Base-by-base conservation (phyloP, 1,139 yeast species). In the Protomyces lactucae-debilis region DNA sequence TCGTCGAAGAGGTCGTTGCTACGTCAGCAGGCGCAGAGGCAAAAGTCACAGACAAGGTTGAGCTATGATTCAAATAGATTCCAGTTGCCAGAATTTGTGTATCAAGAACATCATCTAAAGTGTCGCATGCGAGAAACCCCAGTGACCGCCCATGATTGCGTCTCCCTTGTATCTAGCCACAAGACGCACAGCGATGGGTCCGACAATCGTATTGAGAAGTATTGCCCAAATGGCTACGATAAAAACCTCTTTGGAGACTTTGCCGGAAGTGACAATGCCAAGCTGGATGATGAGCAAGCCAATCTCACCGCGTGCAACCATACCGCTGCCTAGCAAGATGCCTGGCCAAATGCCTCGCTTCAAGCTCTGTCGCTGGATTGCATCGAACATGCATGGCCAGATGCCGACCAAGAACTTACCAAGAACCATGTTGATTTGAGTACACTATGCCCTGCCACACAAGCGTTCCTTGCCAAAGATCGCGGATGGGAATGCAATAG, bases 301-400 rank as follows among this genome's bases (percentile, higher is more conserved):
- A 37, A 63, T 60, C 35, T 63, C 65, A 16, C 65, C 65, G 8
- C 65, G 57, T 9, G 65, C 55, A 12, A 60, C 61, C 65, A 63
- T 63, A 5, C 61, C 65, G 12, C 18, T 14, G 28, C 60, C 59
- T 12, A 63, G 61, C 12, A 60, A 10, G 5, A 28, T 3, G 9
- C 61, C 53, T 9, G 65, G 65, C 45, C 60, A 63, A n/a, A 46
- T 28, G 9, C 18, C 39, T 46, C 14, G 23, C 23, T 9, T 16
- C 6, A 21, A 3, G 14, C 25, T 8, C 37, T 14, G 32, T 28
- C 16, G 39, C 18, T 10, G 18, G 3, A 12, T 21, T 16, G 23
- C 23, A 28, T 14, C n/a, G n/a, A 14, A 6, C 14, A 14, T 23
- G 10, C 23, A 10, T 5, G 55, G 65, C 65, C 65, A 63, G 10